phyloP scores from a whole-genome alignment of 257 asterid genomes.

The Primulina huaijiensis region DNA sequence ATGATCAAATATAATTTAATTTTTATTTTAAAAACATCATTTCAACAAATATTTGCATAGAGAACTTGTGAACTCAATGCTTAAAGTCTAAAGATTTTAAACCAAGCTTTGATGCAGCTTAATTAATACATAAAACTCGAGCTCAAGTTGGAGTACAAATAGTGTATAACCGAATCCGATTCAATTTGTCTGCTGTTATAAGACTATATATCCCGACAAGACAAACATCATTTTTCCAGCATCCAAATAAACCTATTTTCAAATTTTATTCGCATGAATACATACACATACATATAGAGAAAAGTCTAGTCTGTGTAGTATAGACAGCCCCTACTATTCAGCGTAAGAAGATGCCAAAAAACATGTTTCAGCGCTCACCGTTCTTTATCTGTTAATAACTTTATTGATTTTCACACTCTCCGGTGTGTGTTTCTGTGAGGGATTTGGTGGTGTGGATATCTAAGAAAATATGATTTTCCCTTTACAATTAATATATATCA shows the following conservation, averaged over 20 bases:
- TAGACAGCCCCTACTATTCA: conserved; percentile 28
- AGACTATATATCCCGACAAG: too few relatives aligned
- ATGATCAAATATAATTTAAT: too few relatives aligned
- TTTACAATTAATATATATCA: neutral
- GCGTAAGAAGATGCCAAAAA: conserved; percentile 44
- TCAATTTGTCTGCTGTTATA: neutral
- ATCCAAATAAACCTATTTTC: too few relatives aligned
- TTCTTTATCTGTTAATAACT: conserved; percentile 31
- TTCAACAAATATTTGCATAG: too few relatives aligned
- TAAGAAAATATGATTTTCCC: neutral
- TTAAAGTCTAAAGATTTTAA: too few relatives aligned
- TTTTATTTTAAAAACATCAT: too few relatives aligned
- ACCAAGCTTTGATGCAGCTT: neutral
- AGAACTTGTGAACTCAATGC: too few relatives aligned
- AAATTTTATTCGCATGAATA: neutral
- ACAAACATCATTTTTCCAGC: neutral
- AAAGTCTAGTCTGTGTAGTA: conserved; percentile 31
- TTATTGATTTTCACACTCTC: conserved; percentile 26
- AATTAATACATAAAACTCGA: too few relatives aligned
- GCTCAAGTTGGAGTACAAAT: neutral
- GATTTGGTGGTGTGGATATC: neutral
- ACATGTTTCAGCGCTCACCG: conserved; percentile 37
- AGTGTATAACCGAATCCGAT: neutral
- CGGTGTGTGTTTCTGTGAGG: neutral
- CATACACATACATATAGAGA: neutral